These are phyloP conservation scores for Decorospora gaudefroyi DNA, from an alignment of 2,329 filamentous ascomycete species.

Conservation along the genomic window DNA sequence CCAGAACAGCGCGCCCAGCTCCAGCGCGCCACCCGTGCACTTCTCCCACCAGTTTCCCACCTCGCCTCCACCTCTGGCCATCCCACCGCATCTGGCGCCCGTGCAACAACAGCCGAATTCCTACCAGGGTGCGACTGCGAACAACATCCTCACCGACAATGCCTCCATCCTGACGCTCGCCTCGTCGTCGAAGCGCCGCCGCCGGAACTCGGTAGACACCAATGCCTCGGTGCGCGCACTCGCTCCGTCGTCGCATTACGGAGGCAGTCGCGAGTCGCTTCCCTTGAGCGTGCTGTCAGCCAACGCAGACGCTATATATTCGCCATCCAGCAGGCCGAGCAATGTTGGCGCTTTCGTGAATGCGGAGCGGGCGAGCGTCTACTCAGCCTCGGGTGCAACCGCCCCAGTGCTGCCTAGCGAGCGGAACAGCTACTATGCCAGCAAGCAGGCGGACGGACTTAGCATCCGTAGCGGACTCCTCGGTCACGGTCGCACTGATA, in stretches of 20 bases:
- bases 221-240: conserved; percentile 83
- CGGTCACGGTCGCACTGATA: conserved; percentile 80
- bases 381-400: conserved; percentile 69
- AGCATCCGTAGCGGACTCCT: conserved; percentile 78
- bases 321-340: conserved; percentile 54
- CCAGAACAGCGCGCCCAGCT: conserved; percentile 35
- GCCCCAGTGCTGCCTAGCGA: conserved; percentile 71
- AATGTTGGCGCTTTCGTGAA: conserved; percentile 60
- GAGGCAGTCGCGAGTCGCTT: conserved; percentile 77
- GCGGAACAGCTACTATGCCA: conserved; percentile 78
- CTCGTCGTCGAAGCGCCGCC: conserved; percentile 76
- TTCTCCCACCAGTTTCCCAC: conserved; percentile 63
- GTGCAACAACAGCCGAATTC: conserved; percentile 65
- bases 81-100: conserved; percentile 70
- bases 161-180: conserved; percentile 84
- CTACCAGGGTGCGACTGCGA: conserved; percentile 77
- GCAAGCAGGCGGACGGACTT: conserved; percentile 65
- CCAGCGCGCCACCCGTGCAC: conserved; percentile 53
- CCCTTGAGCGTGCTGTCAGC: conserved; percentile 77
- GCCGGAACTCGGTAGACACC: conserved; percentile 80
- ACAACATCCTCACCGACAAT: conserved; percentile 81
- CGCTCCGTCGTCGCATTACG: conserved; percentile 81
- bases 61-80: conserved; percentile 66
- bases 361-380: conserved; percentile 76
- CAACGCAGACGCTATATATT: conserved; percentile 61